phyloP scores from a whole-genome alignment of 176 grass and related monocot genomes.

The Triticum urartu region DNA sequence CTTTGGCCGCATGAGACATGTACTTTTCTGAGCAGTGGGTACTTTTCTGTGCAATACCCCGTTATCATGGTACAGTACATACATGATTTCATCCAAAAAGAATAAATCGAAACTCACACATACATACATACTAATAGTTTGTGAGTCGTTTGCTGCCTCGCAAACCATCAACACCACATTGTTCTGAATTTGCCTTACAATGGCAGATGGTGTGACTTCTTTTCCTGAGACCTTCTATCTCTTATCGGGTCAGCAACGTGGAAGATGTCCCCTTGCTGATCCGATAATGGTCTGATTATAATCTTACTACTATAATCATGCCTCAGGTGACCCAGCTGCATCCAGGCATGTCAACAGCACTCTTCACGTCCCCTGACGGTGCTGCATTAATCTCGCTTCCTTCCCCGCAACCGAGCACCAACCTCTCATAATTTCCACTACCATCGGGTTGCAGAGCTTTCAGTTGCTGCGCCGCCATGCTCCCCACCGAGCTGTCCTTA shows the following conservation, averaged over 20 bases:
- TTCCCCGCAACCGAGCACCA: constrained; percentile 1
- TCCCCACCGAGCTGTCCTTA: constrained; percentile 18
- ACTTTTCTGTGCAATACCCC: background rate
- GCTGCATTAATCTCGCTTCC: background rate
- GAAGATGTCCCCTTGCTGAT: background rate
- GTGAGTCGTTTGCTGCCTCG: background rate
- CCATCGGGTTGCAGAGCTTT: constrained; percentile 6
- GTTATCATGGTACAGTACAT: background rate
- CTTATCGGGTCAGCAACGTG: background rate
- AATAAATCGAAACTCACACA: background rate
- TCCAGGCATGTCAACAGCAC: constrained; percentile 14
- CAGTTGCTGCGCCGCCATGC: constrained; percentile 35
- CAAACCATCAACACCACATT: background rate
- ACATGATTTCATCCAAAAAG: background rate
- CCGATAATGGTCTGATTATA: too few relatives aligned
- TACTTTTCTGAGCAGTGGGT: too few relatives aligned
- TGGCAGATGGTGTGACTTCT: background rate
- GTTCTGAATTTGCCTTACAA: background rate
- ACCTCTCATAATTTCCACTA: constrained; percentile 23
- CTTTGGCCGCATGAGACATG: too few relatives aligned
- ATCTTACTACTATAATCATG: background rate
- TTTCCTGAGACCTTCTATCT: background rate
- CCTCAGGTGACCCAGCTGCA: constrained; percentile 39
- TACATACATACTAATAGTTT: background rate
- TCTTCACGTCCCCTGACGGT: background rate